phyloP scores from a whole-genome alignment of 768 basidiomycete genomes.

The Lactarius pseudohatsudake region DNA sequence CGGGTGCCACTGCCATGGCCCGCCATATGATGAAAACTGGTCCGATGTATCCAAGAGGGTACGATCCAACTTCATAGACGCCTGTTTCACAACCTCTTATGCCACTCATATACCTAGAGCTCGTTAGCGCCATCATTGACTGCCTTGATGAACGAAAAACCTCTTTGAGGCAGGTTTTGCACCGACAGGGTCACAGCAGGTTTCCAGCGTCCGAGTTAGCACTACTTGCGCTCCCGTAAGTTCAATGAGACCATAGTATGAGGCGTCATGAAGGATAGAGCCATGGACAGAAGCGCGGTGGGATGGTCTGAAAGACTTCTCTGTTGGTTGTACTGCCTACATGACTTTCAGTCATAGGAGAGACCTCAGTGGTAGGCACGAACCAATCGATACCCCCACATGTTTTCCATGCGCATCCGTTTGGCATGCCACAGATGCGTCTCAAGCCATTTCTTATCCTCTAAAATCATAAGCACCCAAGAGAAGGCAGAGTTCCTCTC shows the following conservation, averaged over 20 bases:
- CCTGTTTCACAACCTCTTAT: conserved; percentile 64
- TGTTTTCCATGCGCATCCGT: conserved; percentile 89
- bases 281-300: conserved; percentile 85
- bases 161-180: conserved; percentile 58
- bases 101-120: conserved; percentile 60
- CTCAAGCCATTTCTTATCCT: conserved; percentile 88
- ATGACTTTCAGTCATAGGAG: not conserved
- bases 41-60: conserved; percentile 70
- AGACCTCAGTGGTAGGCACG: conserved; percentile 25
- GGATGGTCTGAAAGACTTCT: conserved; percentile 89
- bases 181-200: conserved; percentile 65
- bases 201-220: conserved; percentile 51
- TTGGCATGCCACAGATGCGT: conserved; percentile 98
- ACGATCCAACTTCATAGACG: conserved; percentile 59
- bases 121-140: conserved; percentile 14
- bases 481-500: not conserved
- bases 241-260: conserved; percentile 78
- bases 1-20: conserved; percentile 34
- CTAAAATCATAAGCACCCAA: conserved; percentile 41
- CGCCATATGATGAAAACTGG: conserved; percentile 78
- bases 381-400: conserved; percentile 91
- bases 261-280: conserved; percentile 87
- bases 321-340: conserved; percentile 82
- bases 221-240: conserved; percentile 61
- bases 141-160: conserved; percentile 37